Conservation (phyloP, 176 grass and related monocot species). For the Cenchrus americanus region DNA sequence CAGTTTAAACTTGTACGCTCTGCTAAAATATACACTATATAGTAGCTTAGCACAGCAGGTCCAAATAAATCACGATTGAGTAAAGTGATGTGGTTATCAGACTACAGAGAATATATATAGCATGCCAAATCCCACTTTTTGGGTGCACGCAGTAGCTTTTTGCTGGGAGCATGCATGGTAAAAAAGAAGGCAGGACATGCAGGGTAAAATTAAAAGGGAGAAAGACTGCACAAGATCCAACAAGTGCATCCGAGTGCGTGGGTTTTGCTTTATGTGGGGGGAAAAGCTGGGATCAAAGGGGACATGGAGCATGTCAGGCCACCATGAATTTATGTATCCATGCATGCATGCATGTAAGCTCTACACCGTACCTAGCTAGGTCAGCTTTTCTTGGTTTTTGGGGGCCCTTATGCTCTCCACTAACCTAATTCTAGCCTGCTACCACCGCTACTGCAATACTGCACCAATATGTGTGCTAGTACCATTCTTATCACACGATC, state of each 20-base stretch:
- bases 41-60: not conserved
- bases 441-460: not conserved
- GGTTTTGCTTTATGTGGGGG: conserved; percentile 56
- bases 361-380: not conserved
- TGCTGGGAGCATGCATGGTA: conserved; percentile 13
- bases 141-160: conserved; percentile 46
- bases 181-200: conserved; percentile 5
- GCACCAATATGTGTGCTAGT: not conserved
- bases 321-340: conserved; percentile 32
- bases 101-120: conserved; percentile 36
- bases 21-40: too few species aligned
- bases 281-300: conserved; percentile 54
- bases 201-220: conserved; percentile 1
- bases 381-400: conserved; percentile 31
- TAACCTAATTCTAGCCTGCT: conserved; percentile 15
- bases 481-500: not conserved
- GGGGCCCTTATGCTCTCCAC: conserved; percentile 50
- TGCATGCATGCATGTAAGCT: conserved; percentile 37
- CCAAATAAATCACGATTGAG: not conserved
- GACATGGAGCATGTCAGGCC: conserved; percentile 61
- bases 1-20: too few species aligned
- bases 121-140: conserved; percentile 46
- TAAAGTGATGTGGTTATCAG: conserved; percentile 19
- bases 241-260: conserved; percentile 59
- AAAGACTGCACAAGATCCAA: conserved; percentile 60